Evolutionary conservation across 2,329 filamentous ascomycete species (phyloP).

Genomic region (Alternaria infectoria): DNA sequence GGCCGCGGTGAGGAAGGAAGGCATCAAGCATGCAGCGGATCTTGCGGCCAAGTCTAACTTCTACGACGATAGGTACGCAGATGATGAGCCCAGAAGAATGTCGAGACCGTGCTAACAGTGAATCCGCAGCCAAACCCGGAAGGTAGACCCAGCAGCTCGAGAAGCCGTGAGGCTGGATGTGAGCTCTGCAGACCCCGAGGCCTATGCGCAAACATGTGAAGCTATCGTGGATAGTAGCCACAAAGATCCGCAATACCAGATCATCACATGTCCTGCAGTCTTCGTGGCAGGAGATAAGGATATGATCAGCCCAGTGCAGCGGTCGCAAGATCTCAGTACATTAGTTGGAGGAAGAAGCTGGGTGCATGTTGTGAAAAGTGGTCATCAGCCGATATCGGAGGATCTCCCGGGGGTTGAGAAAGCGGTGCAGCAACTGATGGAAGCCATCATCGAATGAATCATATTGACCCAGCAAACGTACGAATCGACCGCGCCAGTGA

Average conservation of each 20-base stretch:
- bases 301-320: not conserved
- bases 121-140: not conserved
- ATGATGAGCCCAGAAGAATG: not conserved
- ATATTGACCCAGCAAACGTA: too few relatives aligned
- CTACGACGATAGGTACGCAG: not conserved
- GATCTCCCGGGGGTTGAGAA: not conserved
- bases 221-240: slow-evolving; percentile 9
- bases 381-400: not conserved
- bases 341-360: not conserved
- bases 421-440: not conserved
- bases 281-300: slow-evolving; percentile 1
- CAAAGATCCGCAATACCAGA: slow-evolving; percentile 7
- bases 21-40: slow-evolving; percentile 8
- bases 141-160: not conserved
- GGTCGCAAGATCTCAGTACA: not conserved
- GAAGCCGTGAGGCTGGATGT: slow-evolving; percentile 4
- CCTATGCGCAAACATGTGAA: slow-evolving; percentile 15
- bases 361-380: not conserved
- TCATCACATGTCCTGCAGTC: not conserved
- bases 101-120: not conserved
- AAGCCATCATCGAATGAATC: not conserved
- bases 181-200: slow-evolving; percentile 4
- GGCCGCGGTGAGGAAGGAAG: slow-evolving; percentile 1
- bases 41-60: not conserved
- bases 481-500: not conserved